A percentile compares a stretch with the other conserved stretches of the same genome.
Evolutionary conservation across 106 monocot genomes (phyloP).

Genomic region (Hemerocallis citrina): DNA sequence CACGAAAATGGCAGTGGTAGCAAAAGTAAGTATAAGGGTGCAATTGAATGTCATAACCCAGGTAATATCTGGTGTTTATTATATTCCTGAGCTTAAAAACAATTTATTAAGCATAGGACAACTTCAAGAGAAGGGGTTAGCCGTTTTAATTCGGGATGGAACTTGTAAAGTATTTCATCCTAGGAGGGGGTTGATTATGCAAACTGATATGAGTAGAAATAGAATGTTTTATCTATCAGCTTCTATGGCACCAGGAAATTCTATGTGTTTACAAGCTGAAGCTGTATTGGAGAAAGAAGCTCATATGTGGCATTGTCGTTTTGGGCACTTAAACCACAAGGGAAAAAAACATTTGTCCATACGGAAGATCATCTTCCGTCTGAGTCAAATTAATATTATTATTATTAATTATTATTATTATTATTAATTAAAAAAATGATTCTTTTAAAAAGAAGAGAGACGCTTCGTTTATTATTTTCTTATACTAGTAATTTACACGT

Average conservation of each 20-base stretch:
- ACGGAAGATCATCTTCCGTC: no score
- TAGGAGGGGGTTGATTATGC: conserved; percentile 2
- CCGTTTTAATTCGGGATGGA: background rate
- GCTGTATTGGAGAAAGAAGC: background rate
- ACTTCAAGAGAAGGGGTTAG: conserved; percentile 3
- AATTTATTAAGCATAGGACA: conserved; percentile 1
- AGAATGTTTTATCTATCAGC: conserved; percentile 1
- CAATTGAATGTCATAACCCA: background rate
- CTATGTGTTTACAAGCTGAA: conserved; percentile 1
- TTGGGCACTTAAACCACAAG: no score
- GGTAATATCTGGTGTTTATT: conserved; percentile 1
- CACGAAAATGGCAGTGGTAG: background rate
- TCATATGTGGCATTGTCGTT: background rate
- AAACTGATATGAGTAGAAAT: conserved; percentile 7
- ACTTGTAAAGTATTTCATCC: conserved; percentile 1
- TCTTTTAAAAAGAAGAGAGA: no score
- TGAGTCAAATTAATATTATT: no score
- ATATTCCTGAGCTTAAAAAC: conserved; percentile 5
- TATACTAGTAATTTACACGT: no score
- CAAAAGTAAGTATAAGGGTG: background rate
- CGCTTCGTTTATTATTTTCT: no score
- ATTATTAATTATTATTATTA: no score
- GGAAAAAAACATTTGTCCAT: no score
- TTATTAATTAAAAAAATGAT: no score
- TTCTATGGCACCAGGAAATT: background rate